Evolutionary conservation across 2,329 filamentous ascomycete genomes (phyloP), one percentile per base, ranked within the genome.

Genomic region (Ascochyta fabae): DNA sequence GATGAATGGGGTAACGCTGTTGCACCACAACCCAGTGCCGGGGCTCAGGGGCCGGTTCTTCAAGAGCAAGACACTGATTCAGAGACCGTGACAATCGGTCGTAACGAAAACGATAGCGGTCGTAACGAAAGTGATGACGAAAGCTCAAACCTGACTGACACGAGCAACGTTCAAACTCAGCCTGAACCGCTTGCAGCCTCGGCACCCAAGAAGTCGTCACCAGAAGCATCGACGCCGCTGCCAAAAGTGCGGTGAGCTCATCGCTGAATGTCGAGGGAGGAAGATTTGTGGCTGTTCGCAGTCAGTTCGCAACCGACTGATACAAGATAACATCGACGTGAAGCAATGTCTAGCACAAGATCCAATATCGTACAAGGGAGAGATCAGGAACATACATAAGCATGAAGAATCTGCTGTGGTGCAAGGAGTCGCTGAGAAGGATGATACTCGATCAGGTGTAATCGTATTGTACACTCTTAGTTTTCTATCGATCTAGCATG

Each of bases 251-350:
- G 43, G 51, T 42, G 23, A 62, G n/a, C 54, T 66, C 6, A 35
- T 49, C 0, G 67, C 57, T 0, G 45, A 66, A 0, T 67, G 66
- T 31, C 54, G 55, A 1, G 13, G 62, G 22, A 64, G 66, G 7
- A 50, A 56, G 2, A 46, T 70, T 4, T 43, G 47, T 3, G 67
- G 67, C 0, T 46, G 48, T 2, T 41, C 23, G n/a, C 39, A 54
- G 10, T 26, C 31, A 1, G 19, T 69, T 4, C 55, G 65, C 15
- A 62, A 56, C 13, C 56, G 51, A 6, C 33, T 72, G 3, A 60
- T 69, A 1, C 48, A 51, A 19, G 68, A 70, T 27, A 67, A 71
- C 38, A 60, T 39, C 15, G 56, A 61, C 27, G 19, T 65, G 0
- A 7, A 15, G 12, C 12, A 53, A 13, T 59, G 59, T 1, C 19